phyloP scores from a whole-genome alignment of 139 green algal species.

The Closterium sp. region DNA sequence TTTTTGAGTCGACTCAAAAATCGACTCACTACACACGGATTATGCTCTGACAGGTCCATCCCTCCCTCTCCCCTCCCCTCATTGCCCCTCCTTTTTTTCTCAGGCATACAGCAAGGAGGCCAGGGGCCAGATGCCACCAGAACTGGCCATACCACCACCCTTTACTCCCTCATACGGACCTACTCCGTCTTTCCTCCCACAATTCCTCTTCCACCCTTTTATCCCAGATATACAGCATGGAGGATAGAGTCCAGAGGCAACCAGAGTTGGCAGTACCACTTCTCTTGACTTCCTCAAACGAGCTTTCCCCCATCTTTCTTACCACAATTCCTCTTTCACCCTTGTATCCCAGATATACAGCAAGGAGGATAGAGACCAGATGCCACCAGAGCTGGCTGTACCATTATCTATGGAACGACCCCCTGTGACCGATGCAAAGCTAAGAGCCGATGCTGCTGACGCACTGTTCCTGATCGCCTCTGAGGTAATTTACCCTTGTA shows the following conservation, averaged over 20 bases:
- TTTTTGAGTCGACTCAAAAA: too few species aligned
- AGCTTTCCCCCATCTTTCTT: too few species aligned
- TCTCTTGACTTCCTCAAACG: too few species aligned
- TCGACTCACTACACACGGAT: too few species aligned
- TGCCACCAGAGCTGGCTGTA: conserved; percentile 26
- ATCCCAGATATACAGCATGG: conserved; percentile 18
- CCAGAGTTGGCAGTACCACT: conserved; percentile 27
- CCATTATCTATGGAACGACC: conserved; percentile 8
- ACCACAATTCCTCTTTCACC: not conserved
- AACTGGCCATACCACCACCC: conserved; percentile 7
- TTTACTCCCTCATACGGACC: not conserved
- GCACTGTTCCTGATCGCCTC: conserved; percentile 34
- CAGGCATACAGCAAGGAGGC: too few species aligned
- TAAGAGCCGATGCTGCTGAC: conserved; percentile 24
- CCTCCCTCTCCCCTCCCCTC: too few species aligned
- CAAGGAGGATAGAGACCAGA: conserved; percentile 1
- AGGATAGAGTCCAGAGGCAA: conserved; percentile 15
- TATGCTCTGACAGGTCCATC: too few species aligned
- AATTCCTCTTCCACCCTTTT: too few species aligned
- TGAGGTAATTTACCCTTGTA: not conserved
- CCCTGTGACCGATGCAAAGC: conserved; percentile 1
- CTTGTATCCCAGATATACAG: conserved; percentile 30
- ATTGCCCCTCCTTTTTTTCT: too few species aligned
- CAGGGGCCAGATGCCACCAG: conserved; percentile 19
- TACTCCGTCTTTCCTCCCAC: too few species aligned